Base-by-base conservation (phyloP, 2,329 filamentous ascomycete species). In the Curvularia spicifera region DNA sequence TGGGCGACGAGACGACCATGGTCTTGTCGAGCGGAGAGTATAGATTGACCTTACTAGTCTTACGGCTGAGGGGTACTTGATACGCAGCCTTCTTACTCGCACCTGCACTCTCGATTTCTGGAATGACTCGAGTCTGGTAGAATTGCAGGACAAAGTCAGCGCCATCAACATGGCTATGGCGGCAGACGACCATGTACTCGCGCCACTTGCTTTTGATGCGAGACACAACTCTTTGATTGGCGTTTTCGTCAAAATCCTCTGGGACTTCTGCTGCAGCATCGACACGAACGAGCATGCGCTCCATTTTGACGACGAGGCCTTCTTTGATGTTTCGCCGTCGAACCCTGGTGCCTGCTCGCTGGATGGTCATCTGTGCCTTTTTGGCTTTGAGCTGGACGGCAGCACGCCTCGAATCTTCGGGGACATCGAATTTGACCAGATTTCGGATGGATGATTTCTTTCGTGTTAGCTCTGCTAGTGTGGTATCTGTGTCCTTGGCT, bases 1-100 rank as follows among this genome's bases (percentile, higher is more conserved):
- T 78, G 3, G 84, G 83, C 31, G 83, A 79, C 82, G 87, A 89
- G 9, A 89, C 76, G 9, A 87, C 87, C 18, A 89, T 78, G 1
- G 87, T 87, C 71, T 90, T 90, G 73, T 90, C 87, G 15, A 90
- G 77, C 3, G 86, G 81, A 1, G 87, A 89, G 67, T 85, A 90
- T 2, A 90, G 71, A 60, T 89, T 89, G 55, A 88, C 83, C 48
- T 79, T 82, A 12, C 84, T 83, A 20, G 77, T 78, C 60, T 81
- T 84, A 18, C 77, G 80, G 47, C 82, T 81, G 10, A 89, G 76
- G 5, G 79, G 77, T n/a, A 89, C 81, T 65, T 89, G 80, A 52
- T 85, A 81, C 46, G 83, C 82, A 15, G 84, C 83, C 29, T 81
- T 80, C 56, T 83, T 85, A 64, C 82, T 83, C 43, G 81, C 80